Evolutionary conservation across 768 basidiomycete genomes (phyloP).

Genomic region (Cystoderma amianthinum): DNA sequence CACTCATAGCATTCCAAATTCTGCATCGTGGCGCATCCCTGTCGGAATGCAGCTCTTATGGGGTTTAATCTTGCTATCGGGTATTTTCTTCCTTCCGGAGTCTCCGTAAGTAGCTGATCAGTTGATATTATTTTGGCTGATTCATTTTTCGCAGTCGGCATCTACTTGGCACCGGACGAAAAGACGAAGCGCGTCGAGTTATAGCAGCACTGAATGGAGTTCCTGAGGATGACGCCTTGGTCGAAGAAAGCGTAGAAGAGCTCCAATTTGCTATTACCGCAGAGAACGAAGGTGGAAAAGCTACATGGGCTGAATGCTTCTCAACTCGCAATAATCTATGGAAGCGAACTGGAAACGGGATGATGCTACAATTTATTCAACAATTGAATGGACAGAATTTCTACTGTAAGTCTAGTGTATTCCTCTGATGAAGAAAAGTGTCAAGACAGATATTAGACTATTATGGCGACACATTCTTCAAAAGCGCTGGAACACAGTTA

Average conservation of each 20-base stretch:
- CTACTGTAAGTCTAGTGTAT: slow-evolving; percentile 50
- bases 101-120: slow-evolving; percentile 47
- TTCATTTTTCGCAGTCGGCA: slow-evolving; percentile 50
- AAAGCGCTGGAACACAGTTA: slow-evolving; percentile 60
- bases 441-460: slow-evolving; percentile 40
- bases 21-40: slow-evolving; percentile 69
- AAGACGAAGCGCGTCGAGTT: slow-evolving; percentile 51
- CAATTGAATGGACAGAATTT: slow-evolving; percentile 80
- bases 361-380: slow-evolving; percentile 80
- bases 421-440: not conserved
- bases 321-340: slow-evolving; percentile 59
- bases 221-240: slow-evolving; percentile 48
- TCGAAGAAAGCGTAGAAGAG: slow-evolving; percentile 55
- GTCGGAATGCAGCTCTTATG: slow-evolving; percentile 71
- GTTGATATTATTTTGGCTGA: not conserved
- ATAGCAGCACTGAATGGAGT: slow-evolving; percentile 62
- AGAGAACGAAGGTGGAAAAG: slow-evolving; percentile 78
- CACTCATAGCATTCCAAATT: slow-evolving; percentile 43
- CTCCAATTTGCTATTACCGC: slow-evolving; percentile 57
- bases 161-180: slow-evolving; percentile 50
- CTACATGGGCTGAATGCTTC: slow-evolving; percentile 77
- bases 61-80: slow-evolving; percentile 60
- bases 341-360: slow-evolving; percentile 73
- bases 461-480: slow-evolving; percentile 78
- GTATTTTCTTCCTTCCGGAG: slow-evolving; percentile 73